A percentile compares a stretch with the other conserved stretches of the same genome.
Evolutionary conservation across 495 filamentous ascomycete species (phyloP).

Genomic region (Bryoglossum gracile): DNA sequence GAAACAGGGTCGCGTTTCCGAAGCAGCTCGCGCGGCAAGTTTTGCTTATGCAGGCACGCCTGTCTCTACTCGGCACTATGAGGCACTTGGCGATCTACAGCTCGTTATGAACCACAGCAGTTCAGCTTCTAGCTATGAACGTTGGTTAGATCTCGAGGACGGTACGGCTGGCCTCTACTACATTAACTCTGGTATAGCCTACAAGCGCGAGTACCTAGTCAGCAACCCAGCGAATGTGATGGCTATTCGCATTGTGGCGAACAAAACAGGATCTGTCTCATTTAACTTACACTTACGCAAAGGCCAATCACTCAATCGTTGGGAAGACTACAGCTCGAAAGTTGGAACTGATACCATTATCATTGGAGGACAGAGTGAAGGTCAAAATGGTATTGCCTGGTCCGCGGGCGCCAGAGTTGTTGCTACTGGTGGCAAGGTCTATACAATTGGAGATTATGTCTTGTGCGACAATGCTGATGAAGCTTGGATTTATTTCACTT

Average conservation of each 20-base stretch:
- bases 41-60: not conserved
- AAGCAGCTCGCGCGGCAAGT: too few relatives aligned
- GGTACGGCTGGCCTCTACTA: slow-evolving; percentile 1
- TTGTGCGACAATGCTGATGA: not conserved
- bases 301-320: not conserved
- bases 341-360: not conserved
- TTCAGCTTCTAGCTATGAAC: not conserved
- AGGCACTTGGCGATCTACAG: not conserved
- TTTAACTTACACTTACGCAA: not conserved
- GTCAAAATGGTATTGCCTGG: not conserved
- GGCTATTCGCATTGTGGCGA: slow-evolving; percentile 1
- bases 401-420: not conserved
- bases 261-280: slow-evolving; percentile 1
- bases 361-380: not conserved
- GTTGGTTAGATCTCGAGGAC: not conserved
- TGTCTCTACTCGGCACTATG: not conserved
- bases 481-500: slow-evolving; percentile 1
- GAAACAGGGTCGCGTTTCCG: too few relatives aligned
- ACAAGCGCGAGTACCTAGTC: not conserved
- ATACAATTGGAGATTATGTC: not conserved
- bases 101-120: not conserved
- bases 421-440: not conserved
- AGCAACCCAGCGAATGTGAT: slow-evolving; percentile 1
- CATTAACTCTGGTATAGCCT: not conserved
- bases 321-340: not conserved